Evolutionary conservation across 345 rosid species (phyloP), one percentile per base, ranked within the genome.

Genomic region (Ceriops decandra): DNA sequence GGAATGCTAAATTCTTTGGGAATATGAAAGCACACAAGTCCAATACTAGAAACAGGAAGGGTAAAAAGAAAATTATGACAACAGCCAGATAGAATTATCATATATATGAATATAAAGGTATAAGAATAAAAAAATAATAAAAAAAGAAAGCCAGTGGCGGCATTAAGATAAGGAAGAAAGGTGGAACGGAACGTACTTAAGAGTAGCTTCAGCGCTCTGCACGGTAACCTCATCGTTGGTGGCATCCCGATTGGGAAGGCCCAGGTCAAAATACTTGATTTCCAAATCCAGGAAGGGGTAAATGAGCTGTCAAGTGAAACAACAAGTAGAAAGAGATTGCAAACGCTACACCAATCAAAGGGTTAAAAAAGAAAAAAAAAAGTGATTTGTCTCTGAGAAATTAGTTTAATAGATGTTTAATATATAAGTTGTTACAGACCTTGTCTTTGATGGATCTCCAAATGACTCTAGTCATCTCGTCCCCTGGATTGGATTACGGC

Each of bases 261-360:
- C 86, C 30, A 86, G 90, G 67, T 86, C 90, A 20, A 68, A 86
- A 68, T 86, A 86, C 74, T 82, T 86, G 54, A 86, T 82, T 62
- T 86, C 87, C 85, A 86, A 68, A 32, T 83, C 87, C 82, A 86
- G 38, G 72, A 86, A 86, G 16, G 97, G 97, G 24, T 85, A 76
- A 77, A 91, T 85, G 60, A 91, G 97, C 97, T 91, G 85, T 70
- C 66, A 52, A 77, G 4, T 11, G 16, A 38, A 38, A 9, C 47
- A 38, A 11, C 47, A 38, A 38, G 16, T 2, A 38, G 3, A 38
- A 2, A 38, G 47, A 38, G 13, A 38, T 11, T 9, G 19, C 49
- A 42, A 13, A 42, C 49, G 17, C 49, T 13, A 42, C 13, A 42
- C 49, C 49, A 42, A 42, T 11, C 4, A 11, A 38, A 9, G 0